Conservation (phyloP, 2,329 filamentous ascomycete species). For the Aulographum hederae region DNA sequence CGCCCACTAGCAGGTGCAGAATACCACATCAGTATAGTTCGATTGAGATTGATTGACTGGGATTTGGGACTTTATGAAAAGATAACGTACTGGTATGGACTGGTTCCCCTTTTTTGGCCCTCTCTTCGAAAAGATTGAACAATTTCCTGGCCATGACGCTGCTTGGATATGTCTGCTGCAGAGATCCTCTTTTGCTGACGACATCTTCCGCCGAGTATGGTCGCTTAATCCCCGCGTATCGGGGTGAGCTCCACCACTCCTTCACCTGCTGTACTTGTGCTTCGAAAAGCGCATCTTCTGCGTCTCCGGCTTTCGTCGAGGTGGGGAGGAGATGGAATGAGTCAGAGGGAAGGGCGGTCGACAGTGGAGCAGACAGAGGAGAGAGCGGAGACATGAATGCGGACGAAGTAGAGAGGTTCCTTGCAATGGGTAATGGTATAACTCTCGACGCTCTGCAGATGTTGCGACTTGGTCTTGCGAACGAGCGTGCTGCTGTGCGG, state of each 20-base stretch:
- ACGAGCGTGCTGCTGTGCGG: slow-evolving; percentile 10
- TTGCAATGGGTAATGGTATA: slow-evolving; percentile 14
- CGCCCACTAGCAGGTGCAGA: slow-evolving; percentile 50
- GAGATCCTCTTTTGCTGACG: slow-evolving; percentile 76
- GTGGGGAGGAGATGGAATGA: slow-evolving; percentile 75
- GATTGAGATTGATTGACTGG: slow-evolving; percentile 14
- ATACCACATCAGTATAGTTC: no score
- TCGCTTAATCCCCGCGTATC: slow-evolving; percentile 77
- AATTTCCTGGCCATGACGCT: slow-evolving; percentile 91
- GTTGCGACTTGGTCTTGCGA: slow-evolving; percentile 17
- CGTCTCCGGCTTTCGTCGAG: slow-evolving; percentile 53
- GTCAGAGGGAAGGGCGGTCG: slow-evolving; percentile 46
- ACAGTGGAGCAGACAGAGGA: slow-evolving; percentile 41
- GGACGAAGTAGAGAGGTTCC: slow-evolving; percentile 22
- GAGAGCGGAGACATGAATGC: slow-evolving; percentile 36
- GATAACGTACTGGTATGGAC: slow-evolving; percentile 67
- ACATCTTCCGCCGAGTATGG: slow-evolving; percentile 84
- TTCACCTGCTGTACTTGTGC: slow-evolving; percentile 71
- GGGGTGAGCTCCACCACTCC: slow-evolving; percentile 74
- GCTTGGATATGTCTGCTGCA: slow-evolving; percentile 77
- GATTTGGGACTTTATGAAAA: slow-evolving; percentile 3
- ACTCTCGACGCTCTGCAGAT: slow-evolving; percentile 11
- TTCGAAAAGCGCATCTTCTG: slow-evolving; percentile 74
- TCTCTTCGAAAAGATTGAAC: slow-evolving; percentile 71
- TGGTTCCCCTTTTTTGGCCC: slow-evolving; percentile 60